Evolutionary conservation across 2,329 filamentous ascomycete species (phyloP).

Genomic region (Xylariaceae sp.): DNA sequence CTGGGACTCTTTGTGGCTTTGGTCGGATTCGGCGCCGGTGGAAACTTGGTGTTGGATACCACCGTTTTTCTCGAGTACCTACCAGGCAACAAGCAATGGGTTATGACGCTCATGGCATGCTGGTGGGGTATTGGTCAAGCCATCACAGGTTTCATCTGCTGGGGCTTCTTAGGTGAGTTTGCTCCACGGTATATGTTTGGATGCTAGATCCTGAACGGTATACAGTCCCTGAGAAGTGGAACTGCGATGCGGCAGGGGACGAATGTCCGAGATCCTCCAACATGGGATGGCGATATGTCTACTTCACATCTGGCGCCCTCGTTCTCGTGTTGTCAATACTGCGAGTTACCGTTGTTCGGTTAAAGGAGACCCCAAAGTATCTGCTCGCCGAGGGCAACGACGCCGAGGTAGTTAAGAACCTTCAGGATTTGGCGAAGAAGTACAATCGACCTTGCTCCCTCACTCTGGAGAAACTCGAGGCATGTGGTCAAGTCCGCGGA

Average conservation of each 20-base stretch:
- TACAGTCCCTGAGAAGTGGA: slow-evolving; percentile 37
- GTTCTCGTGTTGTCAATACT: slow-evolving; percentile 47
- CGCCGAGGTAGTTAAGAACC: slow-evolving; percentile 41
- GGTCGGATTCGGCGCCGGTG: slow-evolving; percentile 59
- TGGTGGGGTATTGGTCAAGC: slow-evolving; percentile 49
- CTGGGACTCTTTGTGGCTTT: slow-evolving; percentile 60
- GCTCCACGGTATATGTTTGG: neutral
- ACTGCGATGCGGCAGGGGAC: slow-evolving; percentile 35
- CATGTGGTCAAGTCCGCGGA: slow-evolving; percentile 39
- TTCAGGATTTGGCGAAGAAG: slow-evolving; percentile 36
- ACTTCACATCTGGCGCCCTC: slow-evolving; percentile 43
- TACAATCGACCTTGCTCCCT: slow-evolving; percentile 39
- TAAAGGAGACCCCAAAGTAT: slow-evolving; percentile 57
- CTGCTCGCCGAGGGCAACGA: slow-evolving; percentile 50
- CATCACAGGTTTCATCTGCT: slow-evolving; percentile 44
- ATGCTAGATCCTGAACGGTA: slow-evolving; percentile 1
- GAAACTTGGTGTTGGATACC: slow-evolving; percentile 59
- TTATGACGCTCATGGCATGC: slow-evolving; percentile 56
- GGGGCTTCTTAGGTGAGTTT: slow-evolving; percentile 42
- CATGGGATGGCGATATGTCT: slow-evolving; percentile 47
- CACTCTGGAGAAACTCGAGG: slow-evolving; percentile 42
- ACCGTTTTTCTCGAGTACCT: slow-evolving; percentile 44
- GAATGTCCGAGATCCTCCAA: slow-evolving; percentile 41
- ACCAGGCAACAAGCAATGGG: slow-evolving; percentile 54
- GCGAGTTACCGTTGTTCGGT: slow-evolving; percentile 49